Conservation (phyloP, 2,329 filamentous ascomycete species). For the Eutypa lata region DNA sequence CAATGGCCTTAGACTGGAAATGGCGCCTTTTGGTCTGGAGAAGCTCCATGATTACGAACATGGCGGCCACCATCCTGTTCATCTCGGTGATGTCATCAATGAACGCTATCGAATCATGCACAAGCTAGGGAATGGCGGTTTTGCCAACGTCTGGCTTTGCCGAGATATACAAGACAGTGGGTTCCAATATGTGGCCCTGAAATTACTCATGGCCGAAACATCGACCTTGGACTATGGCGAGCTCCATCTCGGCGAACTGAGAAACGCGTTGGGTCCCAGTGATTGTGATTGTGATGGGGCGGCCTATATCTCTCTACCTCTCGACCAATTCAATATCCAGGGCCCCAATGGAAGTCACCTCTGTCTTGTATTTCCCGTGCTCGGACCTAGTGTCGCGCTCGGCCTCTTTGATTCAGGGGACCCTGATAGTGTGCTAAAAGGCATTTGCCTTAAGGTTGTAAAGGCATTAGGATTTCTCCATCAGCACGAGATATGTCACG, state of each 20-base stretch:
- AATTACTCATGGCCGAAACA: slow-evolving; percentile 26
- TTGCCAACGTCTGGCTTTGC: slow-evolving; percentile 42
- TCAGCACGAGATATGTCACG: slow-evolving; percentile 25
- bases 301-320: slow-evolving; percentile 13
- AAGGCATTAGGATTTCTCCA: slow-evolving; percentile 24
- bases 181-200: slow-evolving; percentile 27
- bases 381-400: slow-evolving; percentile 22
- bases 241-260: slow-evolving; percentile 12
- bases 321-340: slow-evolving; percentile 17
- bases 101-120: slow-evolving; percentile 36
- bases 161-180: slow-evolving; percentile 5
- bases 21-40: slow-evolving; percentile 1
- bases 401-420: slow-evolving; percentile 1
- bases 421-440: slow-evolving; percentile 9
- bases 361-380: slow-evolving; percentile 22
- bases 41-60: slow-evolving; percentile 25
- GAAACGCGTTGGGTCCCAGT: slow-evolving; percentile 2
- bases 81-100: slow-evolving; percentile 36
- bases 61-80: slow-evolving; percentile 39
- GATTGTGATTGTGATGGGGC: neutral
- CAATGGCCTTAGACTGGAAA: neutral
- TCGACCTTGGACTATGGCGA: slow-evolving; percentile 16
- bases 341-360: slow-evolving; percentile 26
- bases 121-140: slow-evolving; percentile 40
- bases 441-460: slow-evolving; percentile 15